A percentile compares a stretch with the other conserved stretches of the same genome.
Conservation (phyloP, 768 basidiomycete species). For the Rossbeevera mucosa region DNA sequence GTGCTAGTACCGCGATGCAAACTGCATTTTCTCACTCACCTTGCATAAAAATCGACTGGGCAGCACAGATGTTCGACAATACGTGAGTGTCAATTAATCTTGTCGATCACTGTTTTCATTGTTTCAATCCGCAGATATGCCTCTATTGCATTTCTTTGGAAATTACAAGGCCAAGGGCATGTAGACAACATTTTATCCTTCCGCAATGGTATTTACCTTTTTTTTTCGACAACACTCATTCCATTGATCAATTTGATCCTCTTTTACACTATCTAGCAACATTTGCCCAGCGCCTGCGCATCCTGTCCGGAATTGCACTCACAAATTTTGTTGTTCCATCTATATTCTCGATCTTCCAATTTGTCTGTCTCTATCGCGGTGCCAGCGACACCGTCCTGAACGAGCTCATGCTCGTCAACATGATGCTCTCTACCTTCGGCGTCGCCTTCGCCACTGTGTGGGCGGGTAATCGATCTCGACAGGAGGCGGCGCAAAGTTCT, state of each 20-base stretch:
- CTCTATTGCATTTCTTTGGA: conserved; percentile 12
- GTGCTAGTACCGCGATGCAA: not conserved
- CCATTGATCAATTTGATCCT: not conserved
- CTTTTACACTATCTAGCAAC: conserved; percentile 3
- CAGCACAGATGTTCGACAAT: conserved; percentile 28
- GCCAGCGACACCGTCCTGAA: not conserved
- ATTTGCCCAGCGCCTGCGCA: conserved; percentile 21
- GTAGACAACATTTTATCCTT: not conserved
- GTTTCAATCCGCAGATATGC: conserved; percentile 4
- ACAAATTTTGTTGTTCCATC: conserved; percentile 33
- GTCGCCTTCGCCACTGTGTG: conserved; percentile 2
- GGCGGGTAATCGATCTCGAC: conserved; percentile 2
- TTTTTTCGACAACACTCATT: not conserved
- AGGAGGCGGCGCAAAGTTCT: not conserved
- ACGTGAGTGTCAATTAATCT: conserved; percentile 4
- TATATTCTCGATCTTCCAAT: conserved; percentile 25
- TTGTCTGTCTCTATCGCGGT: conserved; percentile 4
- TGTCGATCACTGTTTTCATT: not conserved
- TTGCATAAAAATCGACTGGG: conserved; percentile 31
- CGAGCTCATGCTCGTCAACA: conserved; percentile 4
- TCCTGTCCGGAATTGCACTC: conserved; percentile 28
- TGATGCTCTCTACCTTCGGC: conserved; percentile 12
- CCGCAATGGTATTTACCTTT: not conserved
- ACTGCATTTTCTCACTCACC: conserved; percentile 12
- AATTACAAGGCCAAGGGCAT: not conserved